Evolutionary conservation across 441 rosid genomes (phyloP).

Genomic region (Adansonia rubrostipa): DNA sequence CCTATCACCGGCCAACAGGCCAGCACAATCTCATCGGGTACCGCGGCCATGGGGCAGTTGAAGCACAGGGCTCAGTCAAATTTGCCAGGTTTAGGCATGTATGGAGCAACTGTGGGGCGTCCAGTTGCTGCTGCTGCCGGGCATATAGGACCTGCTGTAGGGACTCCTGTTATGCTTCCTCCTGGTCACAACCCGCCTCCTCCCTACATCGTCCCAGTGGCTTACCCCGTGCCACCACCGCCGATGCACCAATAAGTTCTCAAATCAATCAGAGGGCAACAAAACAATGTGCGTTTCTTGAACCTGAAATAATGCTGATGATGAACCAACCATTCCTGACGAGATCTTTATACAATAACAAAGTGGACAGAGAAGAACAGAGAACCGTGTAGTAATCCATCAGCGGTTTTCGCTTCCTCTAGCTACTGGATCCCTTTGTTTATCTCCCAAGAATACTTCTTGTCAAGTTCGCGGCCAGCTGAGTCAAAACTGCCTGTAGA

Average conservation of each 20-base stretch:
- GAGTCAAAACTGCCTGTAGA: too few species aligned
- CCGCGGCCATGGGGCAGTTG: conserved; percentile 38
- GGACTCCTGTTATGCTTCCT: conserved; percentile 91
- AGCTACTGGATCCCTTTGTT: too few species aligned
- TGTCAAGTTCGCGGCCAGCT: too few species aligned
- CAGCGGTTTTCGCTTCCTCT: neutral
- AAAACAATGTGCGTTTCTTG: neutral
- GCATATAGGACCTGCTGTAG: conserved; percentile 76
- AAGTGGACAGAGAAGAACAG: neutral
- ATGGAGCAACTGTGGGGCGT: conserved; percentile 71
- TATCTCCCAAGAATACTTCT: too few species aligned
- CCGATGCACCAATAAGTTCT: conserved; percentile 53
- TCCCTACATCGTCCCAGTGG: conserved; percentile 62
- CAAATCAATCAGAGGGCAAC: neutral
- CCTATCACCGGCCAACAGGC: conserved; percentile 60
- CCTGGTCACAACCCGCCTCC: conserved; percentile 51
- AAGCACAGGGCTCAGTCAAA: conserved; percentile 56
- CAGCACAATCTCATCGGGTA: conserved; percentile 41
- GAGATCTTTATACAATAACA: neutral
- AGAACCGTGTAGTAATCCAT: neutral
- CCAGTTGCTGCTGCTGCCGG: conserved; percentile 60
- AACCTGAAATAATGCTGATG: neutral
- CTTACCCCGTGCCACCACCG: conserved; percentile 72
- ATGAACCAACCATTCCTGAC: neutral
- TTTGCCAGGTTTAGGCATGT: conserved; percentile 65